Percentiles rank a stretch among this genome's conserved stretches.
Evolutionary conservation across 441 rosid genomes (phyloP).

Genomic region (Adansonia gregorii): DNA sequence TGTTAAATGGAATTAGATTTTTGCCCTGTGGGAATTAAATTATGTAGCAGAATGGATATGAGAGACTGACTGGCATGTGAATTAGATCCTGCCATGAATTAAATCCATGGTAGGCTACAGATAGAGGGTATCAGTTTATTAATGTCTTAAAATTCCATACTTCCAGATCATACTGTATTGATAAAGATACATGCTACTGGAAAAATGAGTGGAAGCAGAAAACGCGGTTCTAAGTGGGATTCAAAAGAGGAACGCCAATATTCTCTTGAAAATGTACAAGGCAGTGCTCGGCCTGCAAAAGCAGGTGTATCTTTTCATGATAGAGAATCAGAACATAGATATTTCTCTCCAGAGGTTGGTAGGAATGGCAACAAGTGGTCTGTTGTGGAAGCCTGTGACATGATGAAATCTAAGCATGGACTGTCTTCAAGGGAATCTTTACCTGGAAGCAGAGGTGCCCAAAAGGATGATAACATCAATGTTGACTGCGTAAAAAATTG

Average conservation of each 20-base stretch:
- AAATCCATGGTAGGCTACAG: not conserved
- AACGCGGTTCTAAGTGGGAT: constrained; percentile 85
- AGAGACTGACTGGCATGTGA: not conserved
- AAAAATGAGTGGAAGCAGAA: constrained; percentile 71
- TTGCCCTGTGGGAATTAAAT: not conserved
- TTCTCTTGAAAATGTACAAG: constrained; percentile 46
- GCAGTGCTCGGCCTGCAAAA: constrained; percentile 45
- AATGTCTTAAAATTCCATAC: constrained; percentile 24
- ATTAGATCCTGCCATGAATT: constrained; percentile 35
- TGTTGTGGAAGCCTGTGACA: constrained; percentile 40
- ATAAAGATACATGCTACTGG: constrained; percentile 33
- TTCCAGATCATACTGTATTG: constrained; percentile 35
- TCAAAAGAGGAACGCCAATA: constrained; percentile 61
- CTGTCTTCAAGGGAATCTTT: constrained; percentile 53
- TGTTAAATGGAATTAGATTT: constrained; percentile 17
- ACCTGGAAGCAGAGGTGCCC: constrained; percentile 61
- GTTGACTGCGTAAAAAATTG: constrained; percentile 46
- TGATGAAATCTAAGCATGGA: constrained; percentile 42
- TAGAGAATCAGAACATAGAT: constrained; percentile 50
- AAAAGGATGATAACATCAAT: constrained; percentile 45
- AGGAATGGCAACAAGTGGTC: constrained; percentile 58
- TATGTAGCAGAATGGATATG: not conserved
- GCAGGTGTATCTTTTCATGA: constrained; percentile 47
- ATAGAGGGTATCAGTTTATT: constrained; percentile 15
- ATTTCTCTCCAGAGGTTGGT: constrained; percentile 51